Base-by-base conservation (phyloP, 345 rosid genomes). In the Citrus glauca region DNA sequence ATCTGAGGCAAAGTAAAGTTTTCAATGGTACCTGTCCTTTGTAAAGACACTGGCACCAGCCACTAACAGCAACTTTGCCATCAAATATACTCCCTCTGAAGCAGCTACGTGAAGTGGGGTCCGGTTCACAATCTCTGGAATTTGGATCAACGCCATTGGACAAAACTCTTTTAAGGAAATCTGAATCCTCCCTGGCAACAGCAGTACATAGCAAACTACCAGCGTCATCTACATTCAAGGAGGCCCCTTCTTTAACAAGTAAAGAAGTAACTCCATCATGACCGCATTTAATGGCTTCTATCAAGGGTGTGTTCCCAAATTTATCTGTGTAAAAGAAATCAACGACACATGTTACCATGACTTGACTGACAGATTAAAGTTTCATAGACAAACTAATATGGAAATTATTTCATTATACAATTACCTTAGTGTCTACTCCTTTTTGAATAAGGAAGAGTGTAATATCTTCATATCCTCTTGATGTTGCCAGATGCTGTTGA, bases 71-170 rank as follows among this genome's bases (percentile, higher is more conserved):
- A 91, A 74, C 80, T 90, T 91, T 70, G 94, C 93, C 90, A 92
- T 91, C 75, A 89, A 63, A 86, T 74, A 84, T 74, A 90, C 79
- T 32, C 98, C 99, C 86, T 94, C 97, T 48, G 99, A 92, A 73
- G 95, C 91, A 65, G 98, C 98, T 9, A 92, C 81, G 78, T 96
- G 98, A 84, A 96, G 98, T 17, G 98, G 94, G 13, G 98, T 94
- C 78, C 97, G 87, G 33, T 90, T 96, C 94, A 63, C 92, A 96
- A 83, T 96, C 97, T 82, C 80, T 90, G 48, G 91, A 85, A 86
- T 96, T 92, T 4, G 99, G 98, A 73, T 96, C 90, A 28, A 91
- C 75, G 33, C 98, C 98, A 75, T 77, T 77, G 66, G 90, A 83
- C 74, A 96, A 85, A 81, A 94, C 30, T 78, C 95, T 92, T 84